Evolutionary conservation across 352 stramenopile species (phyloP).

Genomic region (Globisporangium uncinulatum): DNA sequence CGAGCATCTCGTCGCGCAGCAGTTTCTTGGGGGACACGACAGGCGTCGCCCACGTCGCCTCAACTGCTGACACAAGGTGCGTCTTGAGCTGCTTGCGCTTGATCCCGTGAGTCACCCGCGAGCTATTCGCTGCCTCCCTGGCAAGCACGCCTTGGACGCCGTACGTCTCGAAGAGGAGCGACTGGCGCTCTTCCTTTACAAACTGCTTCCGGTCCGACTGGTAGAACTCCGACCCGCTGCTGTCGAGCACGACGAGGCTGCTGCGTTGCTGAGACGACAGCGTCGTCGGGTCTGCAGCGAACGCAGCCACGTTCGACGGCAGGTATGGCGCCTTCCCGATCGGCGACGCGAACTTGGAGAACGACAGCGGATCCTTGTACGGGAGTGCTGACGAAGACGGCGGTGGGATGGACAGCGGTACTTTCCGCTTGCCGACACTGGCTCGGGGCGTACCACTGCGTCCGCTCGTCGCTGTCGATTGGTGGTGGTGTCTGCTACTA

Average conservation of each 20-base stretch:
- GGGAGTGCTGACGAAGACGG: background rate
- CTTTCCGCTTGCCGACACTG: constrained; percentile 22
- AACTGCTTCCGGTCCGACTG: constrained; percentile 23
- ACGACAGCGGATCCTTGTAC: constrained; percentile 23
- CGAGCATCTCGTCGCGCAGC: constrained; percentile 18
- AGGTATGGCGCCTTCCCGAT: constrained; percentile 37
- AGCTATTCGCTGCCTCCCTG: constrained; percentile 3
- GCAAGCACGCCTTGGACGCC: constrained; percentile 23
- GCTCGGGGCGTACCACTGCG: constrained; percentile 3
- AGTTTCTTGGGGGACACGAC: constrained; percentile 23
- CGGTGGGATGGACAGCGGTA: background rate
- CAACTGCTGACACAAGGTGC: constrained; percentile 32
- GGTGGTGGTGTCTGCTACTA: background rate
- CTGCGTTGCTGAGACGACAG: constrained; percentile 22
- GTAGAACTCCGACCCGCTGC: background rate
- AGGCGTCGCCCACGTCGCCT: constrained; percentile 26
- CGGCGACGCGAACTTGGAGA: constrained; percentile 41
- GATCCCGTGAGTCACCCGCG: constrained; percentile 25
- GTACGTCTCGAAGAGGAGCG: constrained; percentile 62
- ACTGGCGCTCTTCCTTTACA: constrained; percentile 48
- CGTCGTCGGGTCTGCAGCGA: background rate
- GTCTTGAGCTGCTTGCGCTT: constrained; percentile 55
- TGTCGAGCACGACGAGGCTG: constrained; percentile 37
- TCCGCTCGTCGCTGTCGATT: background rate
- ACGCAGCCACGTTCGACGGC: constrained; percentile 24